Evolutionary conservation across 805 yeast species (phyloP), one percentile per base, ranked within the genome.

Genomic region (Yarrowia sp.): DNA sequence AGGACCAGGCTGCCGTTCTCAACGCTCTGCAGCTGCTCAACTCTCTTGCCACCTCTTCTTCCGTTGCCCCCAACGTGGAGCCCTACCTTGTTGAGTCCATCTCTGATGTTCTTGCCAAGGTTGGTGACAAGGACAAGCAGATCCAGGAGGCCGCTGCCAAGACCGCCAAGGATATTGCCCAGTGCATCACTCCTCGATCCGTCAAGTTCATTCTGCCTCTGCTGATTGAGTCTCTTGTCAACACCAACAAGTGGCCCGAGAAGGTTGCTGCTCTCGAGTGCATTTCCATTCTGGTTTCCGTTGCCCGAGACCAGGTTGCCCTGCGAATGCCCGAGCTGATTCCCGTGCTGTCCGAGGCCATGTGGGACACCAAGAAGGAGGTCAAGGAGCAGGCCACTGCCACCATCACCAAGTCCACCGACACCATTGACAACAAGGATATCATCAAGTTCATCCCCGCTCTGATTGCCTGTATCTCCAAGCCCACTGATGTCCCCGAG

Each of bases 301-400:
- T 91, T 72, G 97, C 99, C 74, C 93, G 92, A 81, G 89, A 81
- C 74, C 99, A 92, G 85, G 83, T 95, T 73, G 97, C 99, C 73
- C 85, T 95, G 76, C 92, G 99, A 86, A 95, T 95, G 98, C 97
- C 98, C 76, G 98, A 95, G 85, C 87, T 95, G 79, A 93, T 95
- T 76, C 99, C 99, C 80, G 95, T 88, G 72, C 83, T 95, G 75
- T 95, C 99, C 74, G 99, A 95, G 85, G 91, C 98, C 75, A 95
- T 95, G 98, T 95, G 99, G 99, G 99, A 95, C 82, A 95, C 99
- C 82, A 95, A 95, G 88, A 84, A 85, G 81, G 98, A 95, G 77
- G 99, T 95, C 78, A 95, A 95, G 88, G 85, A 83, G 73, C 96
- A 96, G 78, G 98, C 99, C 70, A 89, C 95, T 73, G 87, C 87